phyloP scores from a whole-genome alignment of 2,329 filamentous ascomycete species.

The Hirsutella minnesotensis region DNA sequence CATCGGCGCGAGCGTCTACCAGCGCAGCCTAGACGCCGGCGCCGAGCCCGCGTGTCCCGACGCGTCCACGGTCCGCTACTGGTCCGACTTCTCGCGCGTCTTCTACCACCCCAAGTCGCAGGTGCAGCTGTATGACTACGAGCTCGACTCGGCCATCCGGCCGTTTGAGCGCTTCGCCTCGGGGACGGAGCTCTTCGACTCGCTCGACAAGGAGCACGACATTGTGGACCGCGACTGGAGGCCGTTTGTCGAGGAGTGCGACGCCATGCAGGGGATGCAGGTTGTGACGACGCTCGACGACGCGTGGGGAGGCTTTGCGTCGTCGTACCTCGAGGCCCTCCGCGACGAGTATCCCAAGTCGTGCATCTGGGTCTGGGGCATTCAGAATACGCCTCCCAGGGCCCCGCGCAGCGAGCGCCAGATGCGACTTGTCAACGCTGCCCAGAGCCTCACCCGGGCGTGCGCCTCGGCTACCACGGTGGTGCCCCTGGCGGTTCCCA shows the following conservation, averaged over 20 bases:
- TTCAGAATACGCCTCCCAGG: slow-evolving; percentile 50
- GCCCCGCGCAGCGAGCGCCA: slow-evolving; percentile 37
- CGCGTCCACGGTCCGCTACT: slow-evolving; percentile 70
- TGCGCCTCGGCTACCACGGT: slow-evolving; percentile 64
- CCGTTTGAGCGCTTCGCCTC: slow-evolving; percentile 87
- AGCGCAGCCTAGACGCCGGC: slow-evolving; percentile 66
- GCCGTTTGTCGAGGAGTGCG: slow-evolving; percentile 83
- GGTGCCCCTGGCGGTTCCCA: slow-evolving; percentile 59
- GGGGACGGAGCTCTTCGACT: slow-evolving; percentile 64
- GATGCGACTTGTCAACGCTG: slow-evolving; percentile 59
- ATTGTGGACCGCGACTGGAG: slow-evolving; percentile 83
- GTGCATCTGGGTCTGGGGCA: slow-evolving; percentile 75
- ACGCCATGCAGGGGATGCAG: slow-evolving; percentile 83
- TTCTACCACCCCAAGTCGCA: slow-evolving; percentile 86
- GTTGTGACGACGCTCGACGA: slow-evolving; percentile 61
- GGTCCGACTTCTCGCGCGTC: slow-evolving; percentile 91
- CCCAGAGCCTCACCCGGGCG: slow-evolving; percentile 57
- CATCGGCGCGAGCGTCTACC: slow-evolving; percentile 64
- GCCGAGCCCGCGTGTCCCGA: slow-evolving; percentile 53
- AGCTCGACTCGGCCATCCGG: slow-evolving; percentile 66
- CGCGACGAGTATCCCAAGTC: slow-evolving; percentile 87
- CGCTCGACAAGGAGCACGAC: slow-evolving; percentile 69
- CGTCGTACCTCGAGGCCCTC: slow-evolving; percentile 62
- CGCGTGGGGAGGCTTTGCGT: slow-evolving; percentile 69
- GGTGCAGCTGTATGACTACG: slow-evolving; percentile 77